Evolutionary conservation across 805 yeast genomes (phyloP).

Genomic region (Kuraishia cidri): DNA sequence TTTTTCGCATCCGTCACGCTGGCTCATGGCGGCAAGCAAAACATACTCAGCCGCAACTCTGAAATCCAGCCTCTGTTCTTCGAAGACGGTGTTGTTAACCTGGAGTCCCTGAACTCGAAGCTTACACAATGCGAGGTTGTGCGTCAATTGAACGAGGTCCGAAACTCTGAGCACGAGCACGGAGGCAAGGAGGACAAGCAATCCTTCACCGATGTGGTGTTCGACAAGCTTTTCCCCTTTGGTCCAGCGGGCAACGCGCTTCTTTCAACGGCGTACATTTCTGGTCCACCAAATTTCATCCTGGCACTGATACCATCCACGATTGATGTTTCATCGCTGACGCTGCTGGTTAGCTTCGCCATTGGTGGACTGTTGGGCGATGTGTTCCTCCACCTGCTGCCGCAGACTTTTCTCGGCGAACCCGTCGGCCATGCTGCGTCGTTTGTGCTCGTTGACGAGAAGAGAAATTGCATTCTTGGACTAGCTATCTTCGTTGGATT

Average conservation of each 20-base stretch:
- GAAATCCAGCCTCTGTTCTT: constrained; percentile 20
- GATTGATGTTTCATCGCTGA: constrained; percentile 39
- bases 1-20: too few relatives aligned
- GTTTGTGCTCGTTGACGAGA: constrained; percentile 42
- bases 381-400: constrained; percentile 62
- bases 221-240: constrained; percentile 35
- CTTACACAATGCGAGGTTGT: constrained; percentile 29
- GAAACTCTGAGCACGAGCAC: constrained; percentile 5
- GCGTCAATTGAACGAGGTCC: constrained; percentile 21
- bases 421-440: constrained; percentile 28
- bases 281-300: constrained; percentile 55
- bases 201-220: constrained; percentile 12
- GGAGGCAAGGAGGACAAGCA: constrained; percentile 7
- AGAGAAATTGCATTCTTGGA: constrained; percentile 40
- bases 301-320: constrained; percentile 48
- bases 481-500: constrained; percentile 54
- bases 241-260: constrained; percentile 56
- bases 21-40: too few relatives aligned
- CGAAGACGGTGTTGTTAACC: constrained; percentile 32
- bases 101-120: constrained; percentile 20
- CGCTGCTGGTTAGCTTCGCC: constrained; percentile 60
- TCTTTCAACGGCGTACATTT: constrained; percentile 54
- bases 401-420: constrained; percentile 56
- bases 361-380: constrained; percentile 73
- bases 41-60: too few relatives aligned